phyloP scores from a whole-genome alignment of 306 rosid genomes.

The apple (Malus domestica) region ASM211411v1 NC_041792.1:27536907-27537406 shows the following conservation, averaged over 20 bases:
- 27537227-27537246: neutral
- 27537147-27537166: neutral
- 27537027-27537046: conserved; percentile 1
- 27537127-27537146: neutral
- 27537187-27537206: neutral
- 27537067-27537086: conserved; percentile 10
- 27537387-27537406: too few relatives aligned
- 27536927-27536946: rapidly evolving
- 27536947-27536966: too few relatives aligned
- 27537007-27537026: neutral
- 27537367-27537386: too few relatives aligned
- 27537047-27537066: conserved; percentile 14
- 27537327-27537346: neutral
- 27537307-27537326: conserved; percentile 14
- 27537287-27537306: neutral
- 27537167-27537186: neutral
- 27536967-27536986: rapidly evolving
- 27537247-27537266: too few relatives aligned
- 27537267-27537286: neutral
- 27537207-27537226: conserved; percentile 3
- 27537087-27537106: neutral
- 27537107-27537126: neutral
- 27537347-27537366: neutral
- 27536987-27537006: too few relatives aligned
- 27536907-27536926: rapidly evolving